Conservation (phyloP, 2,329 filamentous ascomycete genomes). For the Cercospora zeina region DNA sequence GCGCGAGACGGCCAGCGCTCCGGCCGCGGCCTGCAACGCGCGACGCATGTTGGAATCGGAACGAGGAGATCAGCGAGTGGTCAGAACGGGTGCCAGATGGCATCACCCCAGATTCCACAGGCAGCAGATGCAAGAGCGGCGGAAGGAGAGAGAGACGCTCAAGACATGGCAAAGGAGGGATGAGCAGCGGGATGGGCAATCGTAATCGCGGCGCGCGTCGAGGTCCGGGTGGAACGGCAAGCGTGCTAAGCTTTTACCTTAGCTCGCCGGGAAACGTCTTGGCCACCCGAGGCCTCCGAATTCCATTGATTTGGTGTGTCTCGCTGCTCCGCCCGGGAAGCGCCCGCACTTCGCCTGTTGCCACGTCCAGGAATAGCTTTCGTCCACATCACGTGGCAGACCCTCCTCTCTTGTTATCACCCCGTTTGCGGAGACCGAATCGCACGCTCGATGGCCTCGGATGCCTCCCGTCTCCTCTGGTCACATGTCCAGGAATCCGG, state of each 20-base stretch:
- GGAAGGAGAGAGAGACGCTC: constrained; percentile 3
- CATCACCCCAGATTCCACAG: background rate
- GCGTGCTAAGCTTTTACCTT: constrained; percentile 19
- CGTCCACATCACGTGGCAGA: too few species aligned
- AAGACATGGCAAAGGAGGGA: constrained; percentile 7
- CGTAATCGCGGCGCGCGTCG: constrained; percentile 19
- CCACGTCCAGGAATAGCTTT: background rate
- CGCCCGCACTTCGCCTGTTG: background rate
- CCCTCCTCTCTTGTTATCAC: too few species aligned
- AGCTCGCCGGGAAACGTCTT: constrained; percentile 17
- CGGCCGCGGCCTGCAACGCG: constrained; percentile 13
- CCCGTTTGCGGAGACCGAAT: too few species aligned
- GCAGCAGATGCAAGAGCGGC: background rate
- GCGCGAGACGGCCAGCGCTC: constrained; percentile 21
- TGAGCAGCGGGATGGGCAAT: constrained; percentile 1
- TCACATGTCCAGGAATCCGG: too few species aligned
- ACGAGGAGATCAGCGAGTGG: background rate
- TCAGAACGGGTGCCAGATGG: background rate
- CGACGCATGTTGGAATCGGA: constrained; percentile 18
- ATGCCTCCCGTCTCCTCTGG: too few species aligned
- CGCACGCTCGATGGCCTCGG: too few species aligned
- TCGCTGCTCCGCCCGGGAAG: background rate
- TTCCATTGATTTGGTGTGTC: background rate
- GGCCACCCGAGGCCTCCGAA: constrained; percentile 12
- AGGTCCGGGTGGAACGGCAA: constrained; percentile 17